These are phyloP conservation scores for Geranomyces michiganensis DNA, from an alignment of 192 early-diverging fungal species.

Conservation along the genomic window DNA sequence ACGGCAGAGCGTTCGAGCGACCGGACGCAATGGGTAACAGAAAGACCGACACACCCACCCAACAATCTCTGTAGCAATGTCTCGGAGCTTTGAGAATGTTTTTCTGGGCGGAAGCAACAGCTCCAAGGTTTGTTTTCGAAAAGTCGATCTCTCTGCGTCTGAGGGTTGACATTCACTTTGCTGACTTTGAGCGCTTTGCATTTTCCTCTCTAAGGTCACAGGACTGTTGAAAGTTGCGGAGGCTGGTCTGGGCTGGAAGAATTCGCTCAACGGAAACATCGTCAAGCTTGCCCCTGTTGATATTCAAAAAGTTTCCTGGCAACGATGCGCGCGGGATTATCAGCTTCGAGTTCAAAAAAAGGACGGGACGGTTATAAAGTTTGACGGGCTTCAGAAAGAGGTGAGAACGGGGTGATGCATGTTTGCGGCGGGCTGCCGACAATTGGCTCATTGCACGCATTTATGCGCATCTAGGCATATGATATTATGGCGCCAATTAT, in stretches of 20 bases:
- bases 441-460: neutral
- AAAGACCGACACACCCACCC: no score
- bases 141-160: no score
- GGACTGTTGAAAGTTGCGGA: constrained; percentile 56
- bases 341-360: constrained; percentile 77
- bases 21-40: no score
- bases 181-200: neutral
- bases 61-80: no score
- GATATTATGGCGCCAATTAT: constrained; percentile 77
- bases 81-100: constrained; percentile 46
- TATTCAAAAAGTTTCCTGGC: constrained; percentile 55
- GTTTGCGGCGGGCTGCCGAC: no score
- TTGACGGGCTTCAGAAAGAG: constrained; percentile 86
- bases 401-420: constrained; percentile 39
- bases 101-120: constrained; percentile 49
- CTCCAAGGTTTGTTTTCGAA: constrained; percentile 35
- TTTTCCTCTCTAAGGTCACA: constrained; percentile 24
- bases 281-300: constrained; percentile 66
- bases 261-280: constrained; percentile 52
- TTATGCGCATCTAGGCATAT: constrained; percentile 62
- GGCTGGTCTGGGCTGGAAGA: constrained; percentile 78
- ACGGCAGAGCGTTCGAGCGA: no score
- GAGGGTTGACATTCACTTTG: neutral
- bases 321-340: constrained; percentile 85
- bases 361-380: constrained; percentile 75